Evolutionary conservation across 306 rosid genomes (phyloP).

Genomic region (Parietaria judaica): DNA sequence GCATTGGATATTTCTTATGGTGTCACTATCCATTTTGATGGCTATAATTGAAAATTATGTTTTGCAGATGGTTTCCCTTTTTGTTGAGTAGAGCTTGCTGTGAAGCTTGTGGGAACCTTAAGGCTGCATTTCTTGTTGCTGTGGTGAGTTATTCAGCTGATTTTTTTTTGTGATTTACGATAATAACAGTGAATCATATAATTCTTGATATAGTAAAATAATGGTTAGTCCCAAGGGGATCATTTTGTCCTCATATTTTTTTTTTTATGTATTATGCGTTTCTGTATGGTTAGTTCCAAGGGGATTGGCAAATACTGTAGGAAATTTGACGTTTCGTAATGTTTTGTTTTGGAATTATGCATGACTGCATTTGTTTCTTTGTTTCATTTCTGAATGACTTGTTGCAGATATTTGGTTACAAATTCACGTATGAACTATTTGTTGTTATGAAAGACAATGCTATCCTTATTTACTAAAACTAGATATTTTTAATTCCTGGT

Average conservation of each 20-base stretch:
- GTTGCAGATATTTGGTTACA: not conserved
- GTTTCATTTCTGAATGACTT: not conserved
- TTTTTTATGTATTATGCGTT: not conserved
- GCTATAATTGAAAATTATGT: slow-evolving; percentile 20
- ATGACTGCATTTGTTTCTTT: not conserved
- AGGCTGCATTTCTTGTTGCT: slow-evolving; percentile 95
- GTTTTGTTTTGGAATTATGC: not conserved
- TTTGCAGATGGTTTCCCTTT: slow-evolving; percentile 93
- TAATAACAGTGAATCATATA: not conserved
- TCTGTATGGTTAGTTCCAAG: not conserved
- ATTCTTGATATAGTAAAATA: not conserved
- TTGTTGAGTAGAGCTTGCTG: slow-evolving; percentile 83
- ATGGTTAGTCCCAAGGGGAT: too few species aligned
- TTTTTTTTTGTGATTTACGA: not conserved
- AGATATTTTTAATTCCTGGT: too few species aligned
- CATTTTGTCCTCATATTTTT: not conserved
- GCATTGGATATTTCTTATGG: not conserved
- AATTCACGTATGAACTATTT: too few species aligned
- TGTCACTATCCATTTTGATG: not conserved
- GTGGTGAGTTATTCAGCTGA: slow-evolving; percentile 59
- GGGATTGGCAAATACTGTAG: not conserved
- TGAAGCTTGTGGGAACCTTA: slow-evolving; percentile 98
- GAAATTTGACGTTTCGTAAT: not conserved
- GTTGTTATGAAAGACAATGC: too few species aligned
- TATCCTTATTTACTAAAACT: too few species aligned